A percentile compares a stretch with the other conserved stretches of the same genome.
Evolutionary conservation across 352 stramenopile species (phyloP).

Genomic region (Globisporangium carolinianum): DNA sequence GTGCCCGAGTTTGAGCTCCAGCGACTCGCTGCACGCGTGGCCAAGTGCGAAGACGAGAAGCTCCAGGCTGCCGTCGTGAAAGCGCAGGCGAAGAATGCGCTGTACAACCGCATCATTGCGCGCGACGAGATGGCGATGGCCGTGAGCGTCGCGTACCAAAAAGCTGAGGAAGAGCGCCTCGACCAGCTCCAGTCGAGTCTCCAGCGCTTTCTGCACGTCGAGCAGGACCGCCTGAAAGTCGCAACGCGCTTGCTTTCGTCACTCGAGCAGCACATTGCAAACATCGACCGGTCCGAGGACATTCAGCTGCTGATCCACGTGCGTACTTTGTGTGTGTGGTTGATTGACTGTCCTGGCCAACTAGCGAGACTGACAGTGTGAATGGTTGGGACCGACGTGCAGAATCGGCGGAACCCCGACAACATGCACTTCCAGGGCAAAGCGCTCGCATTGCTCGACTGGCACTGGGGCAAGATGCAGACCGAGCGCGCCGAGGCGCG

Average conservation of each 20-base stretch:
- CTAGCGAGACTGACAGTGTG: neutral
- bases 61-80: constrained; percentile 48
- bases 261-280: constrained; percentile 51
- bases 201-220: constrained; percentile 63
- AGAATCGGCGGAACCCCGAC: constrained; percentile 74
- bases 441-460: constrained; percentile 77
- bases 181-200: constrained; percentile 73
- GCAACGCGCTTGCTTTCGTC: constrained; percentile 49
- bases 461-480: constrained; percentile 69
- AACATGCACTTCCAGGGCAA: constrained; percentile 88
- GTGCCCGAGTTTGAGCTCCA: constrained; percentile 80
- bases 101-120: constrained; percentile 80
- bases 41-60: constrained; percentile 55
- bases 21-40: constrained; percentile 49
- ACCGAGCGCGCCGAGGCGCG: constrained; percentile 15
- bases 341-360: neutral
- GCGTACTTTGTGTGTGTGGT: constrained; percentile 1
- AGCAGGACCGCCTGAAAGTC: constrained; percentile 64
- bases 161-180: constrained; percentile 73
- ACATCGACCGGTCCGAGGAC: constrained; percentile 66
- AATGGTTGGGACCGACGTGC: neutral
- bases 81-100: constrained; percentile 56
- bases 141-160: constrained; percentile 82
- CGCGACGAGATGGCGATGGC: constrained; percentile 88
- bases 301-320: constrained; percentile 80